Percentiles rank a stretch among this genome's conserved stretches.
Evolutionary conservation across 306 rosid species (phyloP).

Genomic region (Pyrus bretschneideri): DNA sequence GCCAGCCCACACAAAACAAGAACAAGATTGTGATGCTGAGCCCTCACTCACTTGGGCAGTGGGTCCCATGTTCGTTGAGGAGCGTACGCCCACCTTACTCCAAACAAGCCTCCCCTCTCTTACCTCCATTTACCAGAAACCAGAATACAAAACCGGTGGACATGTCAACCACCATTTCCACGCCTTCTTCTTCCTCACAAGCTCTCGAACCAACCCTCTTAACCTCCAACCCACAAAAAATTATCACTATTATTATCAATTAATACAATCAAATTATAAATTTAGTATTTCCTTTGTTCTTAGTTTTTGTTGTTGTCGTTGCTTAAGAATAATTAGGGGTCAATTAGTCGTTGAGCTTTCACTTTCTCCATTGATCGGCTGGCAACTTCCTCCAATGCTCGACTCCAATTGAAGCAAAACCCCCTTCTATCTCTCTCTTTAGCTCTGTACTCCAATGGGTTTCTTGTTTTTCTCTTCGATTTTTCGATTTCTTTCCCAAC

Average conservation of each 20-base stretch:
- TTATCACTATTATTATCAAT: not conserved
- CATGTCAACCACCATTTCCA: slow-evolving; percentile 23
- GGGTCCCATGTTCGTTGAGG: not conserved
- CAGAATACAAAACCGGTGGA: not conserved
- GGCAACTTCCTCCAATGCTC: slow-evolving; percentile 35
- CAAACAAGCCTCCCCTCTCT: not conserved
- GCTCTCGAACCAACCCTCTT: not conserved
- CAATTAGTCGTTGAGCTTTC: slow-evolving; percentile 80
- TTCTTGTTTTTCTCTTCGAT: slow-evolving; percentile 20
- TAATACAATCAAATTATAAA: not conserved
- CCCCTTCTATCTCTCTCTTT: slow-evolving; percentile 28
- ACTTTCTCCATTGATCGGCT: slow-evolving; percentile 55
- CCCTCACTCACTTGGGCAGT: not conserved
- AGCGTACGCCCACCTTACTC: not conserved
- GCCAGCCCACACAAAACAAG: too few species aligned
- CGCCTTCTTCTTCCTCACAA: not conserved
- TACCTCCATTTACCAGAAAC: slow-evolving; percentile 12
- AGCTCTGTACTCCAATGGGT: slow-evolving; percentile 44
- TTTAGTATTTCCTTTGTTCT: not conserved
- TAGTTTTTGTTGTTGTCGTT: not conserved
- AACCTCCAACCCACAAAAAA: not conserved
- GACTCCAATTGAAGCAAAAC: slow-evolving; percentile 72
- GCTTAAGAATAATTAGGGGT: slow-evolving; percentile 19
- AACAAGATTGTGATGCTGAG: too few species aligned
- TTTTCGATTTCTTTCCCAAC: slow-evolving; percentile 24